Evolutionary conservation across 345 rosid genomes (phyloP).

Genomic region (Camelina sativa): DNA sequence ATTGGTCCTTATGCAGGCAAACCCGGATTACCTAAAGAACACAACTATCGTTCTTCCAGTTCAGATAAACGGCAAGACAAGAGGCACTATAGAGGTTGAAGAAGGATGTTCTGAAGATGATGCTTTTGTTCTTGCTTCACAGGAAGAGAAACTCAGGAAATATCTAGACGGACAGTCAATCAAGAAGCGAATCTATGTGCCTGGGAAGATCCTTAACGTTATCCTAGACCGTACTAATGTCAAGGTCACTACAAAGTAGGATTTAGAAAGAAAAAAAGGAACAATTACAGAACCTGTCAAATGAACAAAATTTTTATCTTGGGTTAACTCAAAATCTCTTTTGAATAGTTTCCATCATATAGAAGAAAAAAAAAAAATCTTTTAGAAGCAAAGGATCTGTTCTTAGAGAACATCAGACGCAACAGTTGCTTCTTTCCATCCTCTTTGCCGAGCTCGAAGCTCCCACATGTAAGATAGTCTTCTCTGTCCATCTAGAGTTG

Average conservation of each 20-base stretch:
- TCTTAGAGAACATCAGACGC: slow-evolving; percentile 36
- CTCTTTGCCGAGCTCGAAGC: slow-evolving; percentile 52
- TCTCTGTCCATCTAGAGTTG: slow-evolving; percentile 53
- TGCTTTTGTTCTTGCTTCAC: slow-evolving; percentile 68
- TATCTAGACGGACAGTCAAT: slow-evolving; percentile 65
- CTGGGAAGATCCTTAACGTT: slow-evolving; percentile 87
- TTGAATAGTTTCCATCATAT: slow-evolving; percentile 28
- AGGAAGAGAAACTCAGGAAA: slow-evolving; percentile 68
- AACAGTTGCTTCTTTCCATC: slow-evolving; percentile 48
- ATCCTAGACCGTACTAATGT: slow-evolving; percentile 66
- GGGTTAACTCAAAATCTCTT: slow-evolving; percentile 9
- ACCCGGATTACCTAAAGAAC: slow-evolving; percentile 75
- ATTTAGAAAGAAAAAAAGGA: background rate
- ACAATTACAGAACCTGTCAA: slow-evolving; percentile 18
- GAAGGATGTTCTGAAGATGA: slow-evolving; percentile 89
- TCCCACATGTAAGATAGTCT: slow-evolving; percentile 52
- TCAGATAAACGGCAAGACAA: slow-evolving; percentile 95
- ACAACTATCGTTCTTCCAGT: slow-evolving; percentile 68
- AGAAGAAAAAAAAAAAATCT: background rate
- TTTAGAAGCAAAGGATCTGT: background rate
- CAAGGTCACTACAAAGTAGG: slow-evolving; percentile 52
- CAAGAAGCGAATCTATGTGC: slow-evolving; percentile 77
- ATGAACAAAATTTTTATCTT: background rate
- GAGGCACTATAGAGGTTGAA: slow-evolving; percentile 88
- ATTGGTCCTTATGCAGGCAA: slow-evolving; percentile 57